Evolutionary conservation across 441 rosid species (phyloP).

Genomic region (Biscutella laevigata): DNA sequence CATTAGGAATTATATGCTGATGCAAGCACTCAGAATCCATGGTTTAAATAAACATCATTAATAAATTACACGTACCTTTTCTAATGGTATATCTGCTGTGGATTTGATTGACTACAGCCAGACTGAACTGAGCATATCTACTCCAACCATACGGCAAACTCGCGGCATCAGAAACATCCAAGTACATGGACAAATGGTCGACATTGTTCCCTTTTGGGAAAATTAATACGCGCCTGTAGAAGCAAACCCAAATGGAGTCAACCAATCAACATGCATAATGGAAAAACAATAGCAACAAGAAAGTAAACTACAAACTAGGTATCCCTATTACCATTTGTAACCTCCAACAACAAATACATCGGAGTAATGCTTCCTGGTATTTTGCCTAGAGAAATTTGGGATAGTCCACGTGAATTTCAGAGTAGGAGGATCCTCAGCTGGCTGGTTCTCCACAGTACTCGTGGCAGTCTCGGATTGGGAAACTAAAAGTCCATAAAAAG

Average conservation of each 20-base stretch:
- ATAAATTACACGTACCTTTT: conserved; percentile 32
- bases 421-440: conserved; percentile 51
- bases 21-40: conserved; percentile 6
- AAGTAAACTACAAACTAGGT: neutral
- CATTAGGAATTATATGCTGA: neutral
- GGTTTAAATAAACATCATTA: neutral
- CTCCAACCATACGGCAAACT: conserved; percentile 66
- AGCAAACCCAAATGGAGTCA: conserved; percentile 9
- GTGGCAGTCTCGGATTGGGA: conserved; percentile 39
- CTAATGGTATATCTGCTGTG: conserved; percentile 42
- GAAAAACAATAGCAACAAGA: neutral
- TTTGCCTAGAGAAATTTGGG: conserved; percentile 26
- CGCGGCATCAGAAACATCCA: conserved; percentile 58
- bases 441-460: conserved; percentile 38
- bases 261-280: conserved; percentile 9
- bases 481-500: conserved; percentile 20
- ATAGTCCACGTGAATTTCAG: conserved; percentile 55
- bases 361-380: conserved; percentile 32
- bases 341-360: conserved; percentile 32
- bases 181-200: conserved; percentile 61
- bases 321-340: conserved; percentile 28
- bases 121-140: conserved; percentile 60
- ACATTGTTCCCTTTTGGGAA: conserved; percentile 74
- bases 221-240: conserved; percentile 53
- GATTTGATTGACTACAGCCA: conserved; percentile 54